Evolutionary conservation across 768 basidiomycete genomes (phyloP).

Genomic region (Agaricus sinodeliciosus): DNA sequence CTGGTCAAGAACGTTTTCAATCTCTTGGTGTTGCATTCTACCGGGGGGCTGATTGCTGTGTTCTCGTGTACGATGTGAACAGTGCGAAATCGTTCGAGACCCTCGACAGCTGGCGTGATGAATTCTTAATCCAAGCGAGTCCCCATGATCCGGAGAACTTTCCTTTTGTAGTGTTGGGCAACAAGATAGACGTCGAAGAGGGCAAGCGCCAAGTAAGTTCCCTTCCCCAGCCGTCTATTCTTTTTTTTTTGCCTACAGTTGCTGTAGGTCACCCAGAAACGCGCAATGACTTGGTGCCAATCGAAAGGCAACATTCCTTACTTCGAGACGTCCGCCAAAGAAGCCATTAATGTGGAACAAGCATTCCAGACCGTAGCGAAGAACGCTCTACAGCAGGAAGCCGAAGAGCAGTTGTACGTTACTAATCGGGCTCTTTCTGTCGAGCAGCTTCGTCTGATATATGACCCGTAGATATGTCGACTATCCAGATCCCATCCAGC

Average conservation of each 20-base stretch:
- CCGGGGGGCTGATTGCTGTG: conserved; percentile 98
- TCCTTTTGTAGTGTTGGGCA: conserved; percentile 98
- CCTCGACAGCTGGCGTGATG: conserved; percentile 98
- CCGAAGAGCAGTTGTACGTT: conserved; percentile 87
- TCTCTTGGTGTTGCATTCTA: conserved; percentile 99
- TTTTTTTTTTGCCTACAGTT: neutral
- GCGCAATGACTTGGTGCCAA: conserved; percentile 99
- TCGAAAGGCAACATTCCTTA: conserved; percentile 99
- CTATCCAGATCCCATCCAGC: conserved; percentile 97
- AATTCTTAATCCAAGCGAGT: conserved; percentile 97
- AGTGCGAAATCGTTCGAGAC: conserved; percentile 98
- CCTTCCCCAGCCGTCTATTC: neutral
- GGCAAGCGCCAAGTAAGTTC: conserved; percentile 85
- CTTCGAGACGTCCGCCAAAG: conserved; percentile 99
- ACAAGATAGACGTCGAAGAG: conserved; percentile 99
- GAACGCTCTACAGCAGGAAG: conserved; percentile 97
- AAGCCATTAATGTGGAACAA: conserved; percentile 99
- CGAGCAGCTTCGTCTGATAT: conserved; percentile 7
- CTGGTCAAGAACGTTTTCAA: conserved; percentile 99
- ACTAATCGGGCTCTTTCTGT: conserved; percentile 7
- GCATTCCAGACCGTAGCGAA: conserved; percentile 99
- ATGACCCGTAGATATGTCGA: conserved; percentile 73
- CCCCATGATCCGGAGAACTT: conserved; percentile 99
- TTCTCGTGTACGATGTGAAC: conserved; percentile 98
- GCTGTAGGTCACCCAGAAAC: conserved; percentile 91